Evolutionary conservation across 2,329 filamentous ascomycete genomes (phyloP).

Genomic region (Aotearoamyces nothofagi): DNA sequence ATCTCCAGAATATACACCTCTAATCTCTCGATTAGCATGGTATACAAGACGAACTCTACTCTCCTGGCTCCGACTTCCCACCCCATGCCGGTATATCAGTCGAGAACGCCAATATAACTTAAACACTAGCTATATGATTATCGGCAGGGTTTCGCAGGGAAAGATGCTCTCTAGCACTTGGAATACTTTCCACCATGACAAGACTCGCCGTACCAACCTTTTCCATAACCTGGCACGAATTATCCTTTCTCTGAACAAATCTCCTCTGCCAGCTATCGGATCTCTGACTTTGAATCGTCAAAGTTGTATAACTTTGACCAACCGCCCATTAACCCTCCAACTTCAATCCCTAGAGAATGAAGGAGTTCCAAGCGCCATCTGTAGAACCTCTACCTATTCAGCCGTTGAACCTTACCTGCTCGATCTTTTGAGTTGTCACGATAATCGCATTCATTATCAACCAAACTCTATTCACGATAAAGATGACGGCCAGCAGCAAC

Average conservation of each 20-base stretch:
- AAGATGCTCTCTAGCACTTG: slow-evolving; percentile 17
- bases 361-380: slow-evolving; percentile 19
- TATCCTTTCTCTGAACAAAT: slow-evolving; percentile 12
- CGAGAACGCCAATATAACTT: slow-evolving; percentile 6
- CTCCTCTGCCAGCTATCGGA: slow-evolving; percentile 19
- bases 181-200: slow-evolving; percentile 11
- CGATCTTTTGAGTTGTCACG: slow-evolving; percentile 20
- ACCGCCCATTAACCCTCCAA: slow-evolving; percentile 21
- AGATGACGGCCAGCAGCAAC: slow-evolving; percentile 17
- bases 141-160: slow-evolving; percentile 15
- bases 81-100: slow-evolving; percentile 13
- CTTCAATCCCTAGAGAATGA: slow-evolving; percentile 21
- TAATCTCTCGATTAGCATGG: slow-evolving; percentile 10
- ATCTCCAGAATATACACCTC: slow-evolving; percentile 6
- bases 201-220: slow-evolving; percentile 9
- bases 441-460: slow-evolving; percentile 19
- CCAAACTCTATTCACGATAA: slow-evolving; percentile 19
- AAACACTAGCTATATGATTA: slow-evolving; percentile 16
- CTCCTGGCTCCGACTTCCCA: slow-evolving; percentile 10
- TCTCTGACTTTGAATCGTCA: slow-evolving; percentile 17
- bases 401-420: slow-evolving; percentile 15
- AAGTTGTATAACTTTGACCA: slow-evolving; percentile 17
- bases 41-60: slow-evolving; percentile 9
- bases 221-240: slow-evolving; percentile 15
- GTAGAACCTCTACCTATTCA: slow-evolving; percentile 18